phyloP scores from a whole-genome alignment of 192 early-diverging fungal genomes.

The Linnemannia elongata region DNA sequence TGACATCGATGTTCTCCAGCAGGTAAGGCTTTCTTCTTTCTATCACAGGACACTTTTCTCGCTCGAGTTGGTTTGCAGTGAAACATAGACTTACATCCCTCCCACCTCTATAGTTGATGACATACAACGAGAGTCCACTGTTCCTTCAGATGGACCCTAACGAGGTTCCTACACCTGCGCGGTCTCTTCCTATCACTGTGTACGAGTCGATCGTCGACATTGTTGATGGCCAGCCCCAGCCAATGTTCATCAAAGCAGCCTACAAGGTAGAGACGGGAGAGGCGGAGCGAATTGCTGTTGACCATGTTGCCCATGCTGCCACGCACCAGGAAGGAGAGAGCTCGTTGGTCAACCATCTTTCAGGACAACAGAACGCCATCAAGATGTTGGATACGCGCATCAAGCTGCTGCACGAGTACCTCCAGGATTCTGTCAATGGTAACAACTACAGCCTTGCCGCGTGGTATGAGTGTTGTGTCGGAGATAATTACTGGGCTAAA shows the following conservation, averaged over 20 bases:
- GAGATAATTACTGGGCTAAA: background rate
- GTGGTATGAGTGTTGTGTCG: background rate
- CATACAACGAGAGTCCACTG: constrained; percentile 81
- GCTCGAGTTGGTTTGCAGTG: background rate
- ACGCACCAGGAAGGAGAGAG: constrained; percentile 67
- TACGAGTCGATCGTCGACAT: constrained; percentile 87
- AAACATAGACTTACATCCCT: background rate
- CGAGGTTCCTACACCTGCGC: constrained; percentile 61
- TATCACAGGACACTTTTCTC: no score
- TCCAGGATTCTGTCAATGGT: constrained; percentile 80
- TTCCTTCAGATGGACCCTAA: constrained; percentile 80
- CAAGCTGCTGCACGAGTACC: constrained; percentile 76
- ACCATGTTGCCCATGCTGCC: constrained; percentile 83
- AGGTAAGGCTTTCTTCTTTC: constrained; percentile 60
- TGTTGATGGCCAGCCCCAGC: constrained; percentile 64
- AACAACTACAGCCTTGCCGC: background rate
- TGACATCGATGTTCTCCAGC: constrained; percentile 81
- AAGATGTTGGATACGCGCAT: constrained; percentile 84
- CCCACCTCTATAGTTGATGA: constrained; percentile 67
- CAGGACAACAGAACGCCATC: constrained; percentile 83
- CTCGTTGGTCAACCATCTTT: constrained; percentile 77
- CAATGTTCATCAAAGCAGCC: constrained; percentile 72
- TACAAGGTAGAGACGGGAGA: constrained; percentile 90
- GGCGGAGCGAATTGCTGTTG: constrained; percentile 89
- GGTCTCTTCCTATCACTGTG: constrained; percentile 80